Evolutionary conservation across 805 yeast genomes (phyloP).

Genomic region (Torulaspora franciscae): DNA sequence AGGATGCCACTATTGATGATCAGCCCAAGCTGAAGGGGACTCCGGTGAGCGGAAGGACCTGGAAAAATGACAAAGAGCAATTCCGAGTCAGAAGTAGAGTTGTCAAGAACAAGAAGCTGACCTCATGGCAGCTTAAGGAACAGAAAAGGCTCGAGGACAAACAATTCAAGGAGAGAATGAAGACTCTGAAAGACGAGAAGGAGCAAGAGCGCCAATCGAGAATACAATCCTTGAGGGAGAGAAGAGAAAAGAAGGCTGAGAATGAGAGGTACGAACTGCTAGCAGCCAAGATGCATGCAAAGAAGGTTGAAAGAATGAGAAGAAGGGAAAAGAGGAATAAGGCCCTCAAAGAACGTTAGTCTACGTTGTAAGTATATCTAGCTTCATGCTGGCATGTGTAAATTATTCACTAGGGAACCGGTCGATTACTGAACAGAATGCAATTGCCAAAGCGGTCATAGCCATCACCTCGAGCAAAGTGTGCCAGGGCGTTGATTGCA

Average conservation of each 20-base stretch:
- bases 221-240: constrained; percentile 58
- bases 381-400: neutral
- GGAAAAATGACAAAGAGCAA: constrained; percentile 67
- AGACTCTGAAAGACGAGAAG: constrained; percentile 75
- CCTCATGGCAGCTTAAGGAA: constrained; percentile 62
- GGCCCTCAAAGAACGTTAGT: constrained; percentile 78
- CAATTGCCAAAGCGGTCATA: neutral
- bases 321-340: constrained; percentile 94
- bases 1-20: constrained; percentile 4
- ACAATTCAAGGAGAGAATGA: constrained; percentile 62
- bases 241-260: constrained; percentile 78
- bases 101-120: constrained; percentile 41
- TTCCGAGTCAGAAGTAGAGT: constrained; percentile 61
- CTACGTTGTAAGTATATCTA: too few relatives aligned
- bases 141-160: constrained; percentile 61
- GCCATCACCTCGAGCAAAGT: too few relatives aligned
- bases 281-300: constrained; percentile 84
- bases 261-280: constrained; percentile 79
- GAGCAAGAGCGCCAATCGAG: constrained; percentile 51
- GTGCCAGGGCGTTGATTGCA: too few relatives aligned
- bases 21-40: constrained; percentile 39
- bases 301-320: constrained; percentile 84
- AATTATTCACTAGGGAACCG: neutral
- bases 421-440: neutral
- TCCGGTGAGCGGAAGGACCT: constrained; percentile 61